A percentile compares a stretch with the other conserved stretches of the same genome.
Evolutionary conservation across 306 rosid genomes (phyloP).

Genomic region (Calophaca sinica): DNA sequence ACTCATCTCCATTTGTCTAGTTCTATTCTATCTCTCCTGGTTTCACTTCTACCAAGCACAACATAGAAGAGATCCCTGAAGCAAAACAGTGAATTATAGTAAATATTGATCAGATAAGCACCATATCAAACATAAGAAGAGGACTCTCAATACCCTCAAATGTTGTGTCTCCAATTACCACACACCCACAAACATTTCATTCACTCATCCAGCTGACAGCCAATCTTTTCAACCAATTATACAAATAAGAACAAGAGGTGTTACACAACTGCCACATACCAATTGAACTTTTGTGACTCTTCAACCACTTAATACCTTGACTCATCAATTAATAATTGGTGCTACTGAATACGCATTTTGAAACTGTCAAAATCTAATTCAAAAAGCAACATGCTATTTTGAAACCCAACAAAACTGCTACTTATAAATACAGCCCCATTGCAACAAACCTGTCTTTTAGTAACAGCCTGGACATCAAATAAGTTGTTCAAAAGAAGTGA

Average conservation of each 20-base stretch:
- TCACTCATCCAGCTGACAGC: conserved; percentile 25
- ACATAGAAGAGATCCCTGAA: neutral
- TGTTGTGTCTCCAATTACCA: neutral
- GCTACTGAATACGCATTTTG: conserved; percentile 13
- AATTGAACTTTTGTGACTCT: conserved; percentile 1
- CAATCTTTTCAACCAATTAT: neutral
- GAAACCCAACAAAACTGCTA: conserved; percentile 17
- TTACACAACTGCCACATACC: neutral
- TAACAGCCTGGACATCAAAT: conserved; percentile 5
- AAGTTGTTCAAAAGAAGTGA: neutral
- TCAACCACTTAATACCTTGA: neutral
- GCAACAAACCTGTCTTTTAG: neutral
- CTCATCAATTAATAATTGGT: neutral
- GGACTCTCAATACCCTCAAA: conserved; percentile 10
- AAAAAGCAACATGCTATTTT: conserved; percentile 13
- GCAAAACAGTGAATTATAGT: conserved; percentile 12
- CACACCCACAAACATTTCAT: conserved; percentile 1
- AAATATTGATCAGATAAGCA: conserved; percentile 15
- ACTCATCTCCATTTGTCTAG: neutral
- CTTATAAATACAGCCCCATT: neutral
- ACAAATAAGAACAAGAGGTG: conserved; percentile 30
- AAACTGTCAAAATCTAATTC: conserved; percentile 8
- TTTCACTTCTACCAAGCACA: neutral
- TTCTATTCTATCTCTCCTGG: conserved; percentile 1
- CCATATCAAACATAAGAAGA: conserved; percentile 25